These are phyloP conservation scores for Diaporthe humulicola DNA, from an alignment of 2,329 filamentous ascomycete genomes.

Conservation along the genomic window DNA sequence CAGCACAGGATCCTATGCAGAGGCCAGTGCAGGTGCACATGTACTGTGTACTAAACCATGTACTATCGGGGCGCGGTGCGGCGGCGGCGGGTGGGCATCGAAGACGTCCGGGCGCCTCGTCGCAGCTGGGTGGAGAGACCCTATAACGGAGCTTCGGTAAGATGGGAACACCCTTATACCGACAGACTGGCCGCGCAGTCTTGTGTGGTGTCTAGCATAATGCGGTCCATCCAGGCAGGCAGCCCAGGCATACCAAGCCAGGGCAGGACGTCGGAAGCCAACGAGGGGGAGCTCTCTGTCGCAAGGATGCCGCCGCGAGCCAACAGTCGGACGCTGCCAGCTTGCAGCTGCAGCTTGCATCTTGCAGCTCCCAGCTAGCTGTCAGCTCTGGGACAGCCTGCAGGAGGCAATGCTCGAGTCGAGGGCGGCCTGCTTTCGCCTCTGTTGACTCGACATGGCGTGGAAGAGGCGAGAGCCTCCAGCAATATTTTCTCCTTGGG, in stretches of 20 bases:
- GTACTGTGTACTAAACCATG: background rate
- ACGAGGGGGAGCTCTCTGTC: background rate
- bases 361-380: background rate
- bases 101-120: conserved; percentile 31
- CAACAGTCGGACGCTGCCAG: background rate
- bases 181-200: background rate
- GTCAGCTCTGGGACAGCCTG: conserved; percentile 9
- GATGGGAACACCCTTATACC: conserved; percentile 7
- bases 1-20: conserved; percentile 14
- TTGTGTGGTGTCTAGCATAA: background rate
- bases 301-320: conserved; percentile 6
- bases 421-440: background rate
- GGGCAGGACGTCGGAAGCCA: conserved; percentile 14
- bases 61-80: background rate
- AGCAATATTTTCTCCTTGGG: background rate
- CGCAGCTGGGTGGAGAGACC: conserved; percentile 36
- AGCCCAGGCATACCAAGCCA: conserved; percentile 13
- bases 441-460: background rate
- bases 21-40: background rate
- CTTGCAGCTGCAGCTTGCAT: background rate
- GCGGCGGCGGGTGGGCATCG: conserved; percentile 32
- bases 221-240: background rate
- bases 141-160: conserved; percentile 36
- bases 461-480: background rate
- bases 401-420: background rate